phyloP scores from a whole-genome alignment of 768 basidiomycete species.

The Rickenella mellea region DNA sequence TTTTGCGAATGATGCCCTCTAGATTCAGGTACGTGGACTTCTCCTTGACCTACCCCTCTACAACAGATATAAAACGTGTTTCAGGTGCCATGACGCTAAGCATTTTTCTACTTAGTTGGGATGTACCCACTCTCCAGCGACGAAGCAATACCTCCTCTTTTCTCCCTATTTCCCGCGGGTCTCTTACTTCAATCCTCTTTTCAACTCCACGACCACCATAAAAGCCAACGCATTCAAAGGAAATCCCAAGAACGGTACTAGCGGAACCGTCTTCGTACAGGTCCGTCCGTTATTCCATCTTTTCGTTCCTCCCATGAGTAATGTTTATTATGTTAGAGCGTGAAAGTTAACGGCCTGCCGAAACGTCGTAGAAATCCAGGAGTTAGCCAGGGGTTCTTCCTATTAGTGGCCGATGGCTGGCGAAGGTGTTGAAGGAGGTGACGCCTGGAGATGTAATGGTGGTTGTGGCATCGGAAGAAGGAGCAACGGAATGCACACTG shows the following conservation, averaged over 20 bases:
- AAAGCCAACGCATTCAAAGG: slow-evolving; percentile 37
- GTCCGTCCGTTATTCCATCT: slow-evolving; percentile 18
- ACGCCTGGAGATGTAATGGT: no score
- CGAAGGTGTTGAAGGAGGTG: no score
- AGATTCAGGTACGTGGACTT: slow-evolving; percentile 11
- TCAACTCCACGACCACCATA: slow-evolving; percentile 50
- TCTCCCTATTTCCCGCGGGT: slow-evolving; percentile 54
- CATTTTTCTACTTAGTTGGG: slow-evolving; percentile 47
- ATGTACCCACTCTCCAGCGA: slow-evolving; percentile 58
- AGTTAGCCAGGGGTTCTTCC: no score
- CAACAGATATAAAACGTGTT: not conserved
- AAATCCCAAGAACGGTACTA: slow-evolving; percentile 41
- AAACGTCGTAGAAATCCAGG: no score
- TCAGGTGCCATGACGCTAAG: slow-evolving; percentile 58
- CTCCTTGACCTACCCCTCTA: no score
- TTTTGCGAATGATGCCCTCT: not conserved
- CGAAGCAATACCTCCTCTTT: slow-evolving; percentile 46
- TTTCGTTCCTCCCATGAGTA: not conserved
- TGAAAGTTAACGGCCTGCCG: slow-evolving; percentile 43
- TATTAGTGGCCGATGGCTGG: no score
- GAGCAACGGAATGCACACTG: no score
- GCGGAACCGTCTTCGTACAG: slow-evolving; percentile 49
- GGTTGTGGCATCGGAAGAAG: no score
- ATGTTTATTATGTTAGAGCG: slow-evolving; percentile 40
- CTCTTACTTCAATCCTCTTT: slow-evolving; percentile 50